These are phyloP conservation scores for Zelopaecilomyces penicillatus DNA, from an alignment of 2,329 filamentous ascomycete genomes.

Conservation along the genomic window DNA sequence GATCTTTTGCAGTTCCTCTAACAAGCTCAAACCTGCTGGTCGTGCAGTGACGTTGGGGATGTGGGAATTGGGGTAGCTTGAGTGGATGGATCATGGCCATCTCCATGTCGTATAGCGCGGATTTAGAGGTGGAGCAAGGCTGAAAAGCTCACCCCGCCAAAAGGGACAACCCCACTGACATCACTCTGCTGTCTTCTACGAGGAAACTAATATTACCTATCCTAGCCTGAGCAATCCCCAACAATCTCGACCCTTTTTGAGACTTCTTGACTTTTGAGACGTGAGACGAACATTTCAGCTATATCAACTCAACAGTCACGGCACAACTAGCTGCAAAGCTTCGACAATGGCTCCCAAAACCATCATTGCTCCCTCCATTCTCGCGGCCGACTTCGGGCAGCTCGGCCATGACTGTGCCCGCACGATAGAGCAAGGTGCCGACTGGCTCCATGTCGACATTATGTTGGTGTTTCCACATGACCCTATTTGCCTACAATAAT, in stretches of 20 bases:
- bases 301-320: too few relatives aligned
- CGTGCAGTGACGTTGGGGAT: too few relatives aligned
- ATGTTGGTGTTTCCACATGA: conserved; percentile 39
- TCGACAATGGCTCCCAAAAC: conserved; percentile 71
- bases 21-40: too few relatives aligned
- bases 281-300: too few relatives aligned
- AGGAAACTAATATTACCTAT: neutral
- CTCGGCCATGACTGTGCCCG: conserved; percentile 78
- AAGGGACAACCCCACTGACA: neutral
- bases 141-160: neutral
- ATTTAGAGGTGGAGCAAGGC: too few relatives aligned
- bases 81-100: too few relatives aligned
- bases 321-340: neutral
- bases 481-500: neutral
- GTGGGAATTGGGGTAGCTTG: too few relatives aligned
- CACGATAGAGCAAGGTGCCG: conserved; percentile 78
- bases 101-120: too few relatives aligned
- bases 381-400: conserved; percentile 89
- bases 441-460: conserved; percentile 94
- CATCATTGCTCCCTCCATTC: conserved; percentile 96
- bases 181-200: neutral
- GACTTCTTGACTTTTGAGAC: too few relatives aligned
- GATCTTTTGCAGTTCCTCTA: too few relatives aligned
- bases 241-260: too few relatives aligned
- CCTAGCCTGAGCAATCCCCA: too few relatives aligned